Base-by-base conservation (phyloP, 176 grass and related monocot species). In the Triticum urartu region DNA sequence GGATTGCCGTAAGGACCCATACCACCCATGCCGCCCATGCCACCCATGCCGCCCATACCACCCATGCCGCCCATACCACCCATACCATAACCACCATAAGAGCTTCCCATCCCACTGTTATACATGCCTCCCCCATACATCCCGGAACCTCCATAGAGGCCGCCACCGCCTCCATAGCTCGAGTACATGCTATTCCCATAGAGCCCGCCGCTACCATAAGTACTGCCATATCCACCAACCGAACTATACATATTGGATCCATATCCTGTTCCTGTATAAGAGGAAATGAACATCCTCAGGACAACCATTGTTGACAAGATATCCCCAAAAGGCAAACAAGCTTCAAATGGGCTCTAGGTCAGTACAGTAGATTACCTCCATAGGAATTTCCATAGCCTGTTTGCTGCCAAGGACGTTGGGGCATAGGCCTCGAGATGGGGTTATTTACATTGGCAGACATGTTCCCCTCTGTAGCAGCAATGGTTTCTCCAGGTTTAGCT, bases 341-440 rank as follows among this genome's bases (percentile, higher is more conserved):
- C 25, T 64, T 54, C 11, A 39, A 54, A 64, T 54, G 6, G 50
- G 50, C 50, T 54, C 50, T 54, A 54, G 50, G 50, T 18, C 50
- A 54, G 50, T 54, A 74, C 5, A 54, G 6, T 9, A 7, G 9
- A 80, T 42, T 88, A 94, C 95, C 95, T 84, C 94, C 97, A 52
- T 97, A 94, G 52, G 81, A 80, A 65, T 77, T 93, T 43, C 97
- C 97, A 65, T 90, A 89, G 77, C 88, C 90, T 75, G 89, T 63
- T 18, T 94, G 92, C 84, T 99, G 94, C 97, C 97, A 99, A 6
- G 97, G 92, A 22, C 97, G 91, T 65, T 88, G 85, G 2, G 92
- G 93, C 66, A 98, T 79, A 35, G 92, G 56, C 68, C 94, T 94
- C 0, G 89, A 75, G 8, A 94, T 26, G 45, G 85, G 50, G 84